Evolutionary conservation across 1,284 basidiomycete genomes (phyloP).

Genomic region (Leccinum subspadiceum): DNA sequence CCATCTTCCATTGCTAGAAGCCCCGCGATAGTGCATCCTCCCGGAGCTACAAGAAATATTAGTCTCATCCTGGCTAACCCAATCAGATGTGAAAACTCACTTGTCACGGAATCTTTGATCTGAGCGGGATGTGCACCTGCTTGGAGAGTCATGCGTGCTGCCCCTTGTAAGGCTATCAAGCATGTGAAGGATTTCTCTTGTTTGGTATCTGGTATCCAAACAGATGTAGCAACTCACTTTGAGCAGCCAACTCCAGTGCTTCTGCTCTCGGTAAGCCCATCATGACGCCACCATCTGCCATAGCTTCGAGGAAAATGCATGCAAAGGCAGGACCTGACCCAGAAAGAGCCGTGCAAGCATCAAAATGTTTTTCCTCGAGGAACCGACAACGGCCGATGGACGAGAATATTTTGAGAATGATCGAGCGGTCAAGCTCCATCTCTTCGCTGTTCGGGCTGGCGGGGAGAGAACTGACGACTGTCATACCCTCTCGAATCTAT

Average conservation of each 20-base stretch:
- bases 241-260: constrained; percentile 92
- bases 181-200: neutral
- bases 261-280: constrained; percentile 96
- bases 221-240: constrained; percentile 67
- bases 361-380: constrained; percentile 96
- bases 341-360: constrained; percentile 95
- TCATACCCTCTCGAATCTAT: constrained; percentile 97
- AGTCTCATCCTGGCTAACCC: neutral
- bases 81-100: constrained; percentile 46
- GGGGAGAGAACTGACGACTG: constrained; percentile 77
- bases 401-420: constrained; percentile 91
- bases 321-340: constrained; percentile 98
- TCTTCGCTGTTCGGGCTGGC: constrained; percentile 43
- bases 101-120: constrained; percentile 97
- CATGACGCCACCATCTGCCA: constrained; percentile 99
- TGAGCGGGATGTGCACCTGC: constrained; percentile 90
- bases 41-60: constrained; percentile 67
- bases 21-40: constrained; percentile 98
- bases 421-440: constrained; percentile 62
- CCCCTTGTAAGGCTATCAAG: constrained; percentile 85
- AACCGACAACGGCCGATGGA: constrained; percentile 93
- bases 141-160: constrained; percentile 94
- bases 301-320: constrained; percentile 95
- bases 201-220: constrained; percentile 1
- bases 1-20: constrained; percentile 95